Evolutionary conservation across 306 rosid genomes (phyloP), one percentile per base, ranked within the genome.

Genomic region (Vicia villosa): DNA sequence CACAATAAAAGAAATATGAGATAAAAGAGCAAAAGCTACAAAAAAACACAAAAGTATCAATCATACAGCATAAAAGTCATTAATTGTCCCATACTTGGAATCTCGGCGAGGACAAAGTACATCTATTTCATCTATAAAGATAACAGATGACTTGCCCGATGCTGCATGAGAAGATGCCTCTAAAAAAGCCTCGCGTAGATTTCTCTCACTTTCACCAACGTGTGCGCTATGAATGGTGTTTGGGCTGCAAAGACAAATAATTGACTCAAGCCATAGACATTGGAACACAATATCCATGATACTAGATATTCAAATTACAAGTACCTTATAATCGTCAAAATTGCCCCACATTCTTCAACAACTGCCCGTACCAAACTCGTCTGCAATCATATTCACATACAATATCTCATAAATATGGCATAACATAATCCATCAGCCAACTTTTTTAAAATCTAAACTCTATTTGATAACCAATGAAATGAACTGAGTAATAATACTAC

Each of bases 81-180:
- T 59, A 8, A 60, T 40, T 76, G 38, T 60, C 46, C 51, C 78
- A 49, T 85, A 89, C 99, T 84, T 88, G 51, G 91, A 88, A 80
- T 87, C 81, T 69, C 92, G 92, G 41, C 86, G 96, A 68, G 96
- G 88, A 76, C 99, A 94, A 22, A 94, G 85, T 60, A 87, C 91
- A 79, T 94, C 99, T 69, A 94, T 87, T 82, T 91, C 92, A 79
- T 94, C 96, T 14, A 88, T 88, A 72, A 91, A 94, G 67, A 94
- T 78, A 73, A 91, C 91, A 0, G 97, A 81, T 8, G 89, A 80
- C 75, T 86, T 88, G 80, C 91, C 91, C 58, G 52, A 72, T 63
- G 74, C 76, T 54, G 82, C 70, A 68, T 77, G 91, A 28, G 91
- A 78, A 9, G 86, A 73, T 63, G 99, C 97, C 87, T 81, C 81